Evolutionary conservation across 2,329 filamentous ascomycete species (phyloP).

Genomic region (Hirsutella rhossiliensis): DNA sequence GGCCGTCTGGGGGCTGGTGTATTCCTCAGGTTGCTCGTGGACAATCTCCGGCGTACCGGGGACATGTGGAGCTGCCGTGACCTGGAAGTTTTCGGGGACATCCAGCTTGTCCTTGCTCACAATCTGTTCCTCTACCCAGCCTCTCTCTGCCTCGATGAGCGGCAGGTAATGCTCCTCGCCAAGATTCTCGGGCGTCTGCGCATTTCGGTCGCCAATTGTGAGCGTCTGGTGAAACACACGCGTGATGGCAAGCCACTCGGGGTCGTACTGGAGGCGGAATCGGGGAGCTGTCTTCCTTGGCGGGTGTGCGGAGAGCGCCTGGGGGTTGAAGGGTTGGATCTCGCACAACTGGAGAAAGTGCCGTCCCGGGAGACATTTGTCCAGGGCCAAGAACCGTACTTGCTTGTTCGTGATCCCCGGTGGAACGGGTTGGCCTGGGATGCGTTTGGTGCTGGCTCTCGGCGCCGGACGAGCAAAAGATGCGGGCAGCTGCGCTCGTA

Average conservation of each 20-base stretch:
- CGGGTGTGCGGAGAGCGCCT: conserved; percentile 9
- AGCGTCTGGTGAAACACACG: conserved; percentile 63
- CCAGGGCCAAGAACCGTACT: conserved; percentile 78
- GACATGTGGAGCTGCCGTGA: conserved; percentile 63
- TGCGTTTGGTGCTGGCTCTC: conserved; percentile 22
- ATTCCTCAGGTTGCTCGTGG: conserved; percentile 59
- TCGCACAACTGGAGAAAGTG: conserved; percentile 74
- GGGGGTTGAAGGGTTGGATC: conserved; percentile 35
- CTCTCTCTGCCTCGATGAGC: conserved; percentile 55
- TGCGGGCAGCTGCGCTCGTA: conserved; percentile 65
- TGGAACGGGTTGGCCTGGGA: conserved; percentile 53
- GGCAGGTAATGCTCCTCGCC: conserved; percentile 57
- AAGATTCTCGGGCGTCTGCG: conserved; percentile 42
- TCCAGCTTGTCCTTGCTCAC: conserved; percentile 47
- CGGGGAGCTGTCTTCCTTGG: conserved; percentile 21
- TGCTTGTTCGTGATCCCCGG: conserved; percentile 62
- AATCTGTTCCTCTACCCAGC: conserved; percentile 75
- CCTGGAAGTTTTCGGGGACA: conserved; percentile 67
- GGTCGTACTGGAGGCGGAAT: conserved; percentile 65
- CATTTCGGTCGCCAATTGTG: conserved; percentile 46
- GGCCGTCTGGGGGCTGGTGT: conserved; percentile 78
- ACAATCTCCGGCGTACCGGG: conserved; percentile 43
- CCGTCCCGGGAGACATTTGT: conserved; percentile 74
- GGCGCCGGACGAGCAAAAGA: conserved; percentile 46
- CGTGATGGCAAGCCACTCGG: conserved; percentile 91